These are phyloP conservation scores for Blepharisma japonicum DNA, from an alignment of 73 alveolate genomes.

Conservation along the genomic window DNA sequence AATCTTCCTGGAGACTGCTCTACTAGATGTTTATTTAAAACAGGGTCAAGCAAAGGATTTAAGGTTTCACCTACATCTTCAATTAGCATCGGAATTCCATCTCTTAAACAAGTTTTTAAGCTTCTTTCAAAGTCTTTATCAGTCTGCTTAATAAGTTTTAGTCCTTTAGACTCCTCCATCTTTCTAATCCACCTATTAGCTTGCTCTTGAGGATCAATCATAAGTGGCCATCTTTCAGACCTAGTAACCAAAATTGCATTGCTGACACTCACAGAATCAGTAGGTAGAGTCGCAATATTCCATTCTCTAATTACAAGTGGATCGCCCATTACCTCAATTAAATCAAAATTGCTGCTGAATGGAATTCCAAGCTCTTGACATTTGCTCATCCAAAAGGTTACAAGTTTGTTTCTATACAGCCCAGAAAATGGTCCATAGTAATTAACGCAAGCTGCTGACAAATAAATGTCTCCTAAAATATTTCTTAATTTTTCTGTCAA, in stretches of 20 bases:
- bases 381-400: constrained; percentile 67
- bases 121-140: constrained; percentile 73
- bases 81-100: constrained; percentile 90
- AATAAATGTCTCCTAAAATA: constrained; percentile 86
- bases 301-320: constrained; percentile 91
- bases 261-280: constrained; percentile 93
- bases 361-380: constrained; percentile 53
- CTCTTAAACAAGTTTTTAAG: constrained; percentile 82
- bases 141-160: constrained; percentile 68
- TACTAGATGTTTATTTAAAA: constrained; percentile 84
- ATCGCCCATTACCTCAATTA: constrained; percentile 79
- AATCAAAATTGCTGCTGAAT: constrained; percentile 71
- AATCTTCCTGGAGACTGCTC: constrained; percentile 66
- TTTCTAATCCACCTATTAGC: constrained; percentile 99
- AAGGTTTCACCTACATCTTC: constrained; percentile 94
- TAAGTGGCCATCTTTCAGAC: constrained; percentile 97
- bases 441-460: constrained; percentile 94
- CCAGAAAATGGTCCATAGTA: constrained; percentile 99
- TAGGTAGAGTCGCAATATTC: constrained; percentile 81
- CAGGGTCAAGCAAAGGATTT: constrained; percentile 98
- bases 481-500: constrained; percentile 79
- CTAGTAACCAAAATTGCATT: constrained; percentile 94
- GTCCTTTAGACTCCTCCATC: constrained; percentile 76
- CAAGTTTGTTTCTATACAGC: constrained; percentile 59
- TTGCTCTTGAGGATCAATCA: constrained; percentile 99